Evolutionary conservation across 2,329 filamentous ascomycete genomes (phyloP).

Genomic region (Daldinia sp.): DNA sequence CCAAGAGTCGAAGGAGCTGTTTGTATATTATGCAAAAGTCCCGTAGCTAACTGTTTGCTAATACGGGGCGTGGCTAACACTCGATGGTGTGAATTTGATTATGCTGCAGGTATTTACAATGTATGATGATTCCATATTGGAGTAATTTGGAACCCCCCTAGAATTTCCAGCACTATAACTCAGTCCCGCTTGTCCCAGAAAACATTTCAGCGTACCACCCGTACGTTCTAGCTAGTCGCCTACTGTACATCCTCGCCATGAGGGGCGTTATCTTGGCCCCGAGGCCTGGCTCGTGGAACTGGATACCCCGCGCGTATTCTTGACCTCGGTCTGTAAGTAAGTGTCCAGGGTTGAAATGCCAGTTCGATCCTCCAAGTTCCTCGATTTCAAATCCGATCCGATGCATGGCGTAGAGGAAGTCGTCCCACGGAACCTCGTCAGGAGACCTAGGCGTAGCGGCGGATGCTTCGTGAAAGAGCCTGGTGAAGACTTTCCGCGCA

Average conservation of each 20-base stretch:
- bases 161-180: not conserved
- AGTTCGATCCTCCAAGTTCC: conserved; percentile 2
- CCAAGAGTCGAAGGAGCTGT: not conserved
- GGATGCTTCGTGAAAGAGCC: not conserved
- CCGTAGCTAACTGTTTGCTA: too few relatives aligned
- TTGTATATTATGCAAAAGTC: too few relatives aligned
- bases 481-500: not conserved
- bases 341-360: not conserved
- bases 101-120: not conserved
- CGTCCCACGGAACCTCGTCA: not conserved
- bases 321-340: not conserved
- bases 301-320: not conserved
- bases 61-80: not conserved
- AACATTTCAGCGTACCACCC: not conserved
- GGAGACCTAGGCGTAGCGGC: not conserved
- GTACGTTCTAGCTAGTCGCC: not conserved
- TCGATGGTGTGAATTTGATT: not conserved
- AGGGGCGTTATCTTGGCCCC: not conserved
- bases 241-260: not conserved
- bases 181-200: not conserved
- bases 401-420: conserved; percentile 9
- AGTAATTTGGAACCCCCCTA: too few relatives aligned
- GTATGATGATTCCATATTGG: not conserved
- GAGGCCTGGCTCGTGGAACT: conserved; percentile 1
- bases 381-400: not conserved